Base-by-base conservation (phyloP, 2,329 filamentous ascomycete species). In the Cladophialophora exuberans region DNA sequence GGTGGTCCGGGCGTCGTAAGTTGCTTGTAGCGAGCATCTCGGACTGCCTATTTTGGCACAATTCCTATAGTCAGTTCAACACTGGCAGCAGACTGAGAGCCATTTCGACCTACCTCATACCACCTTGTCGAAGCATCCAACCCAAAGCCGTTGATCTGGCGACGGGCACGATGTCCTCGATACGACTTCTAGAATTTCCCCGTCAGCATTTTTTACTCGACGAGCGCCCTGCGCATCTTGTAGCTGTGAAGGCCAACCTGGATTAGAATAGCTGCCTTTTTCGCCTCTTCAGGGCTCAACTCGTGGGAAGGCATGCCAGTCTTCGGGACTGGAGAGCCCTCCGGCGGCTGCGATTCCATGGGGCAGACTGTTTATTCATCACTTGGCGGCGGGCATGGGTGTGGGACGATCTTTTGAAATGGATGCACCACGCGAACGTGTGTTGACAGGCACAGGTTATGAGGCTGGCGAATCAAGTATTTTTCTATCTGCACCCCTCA, bases 51-150 rank as follows among this genome's bases (percentile, higher is more conserved):
- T 45, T 33, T n/a, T n/a, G n/a, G n/a, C n/a, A n/a, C n/a, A n/a
- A n/a, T n/a, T n/a, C n/a, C n/a, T n/a, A n/a, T n/a, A n/a, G n/a
- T n/a, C n/a, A n/a, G n/a, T n/a, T n/a, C n/a, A n/a, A n/a, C n/a
- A n/a, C n/a, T n/a, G n/a, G n/a, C n/a, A n/a, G n/a, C 25, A 36
- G 33, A 58, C 84, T 73, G 51, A n/a, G n/a, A n/a, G n/a, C n/a
- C n/a, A n/a, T n/a, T n/a, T n/a, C n/a, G n/a, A n/a, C n/a, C n/a
- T n/a, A 88, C 86, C 65, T 89, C 83, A 9, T 83, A 75, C 87
- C 88, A 92, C 64, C 88, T 77, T 25, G 85, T 84, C 25, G 79
- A 82, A n/a, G 88, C 81, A 69, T 88, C 82, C 28, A 95, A 69
- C 1, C 82, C 81, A 61, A 87, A 76, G 0, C 90, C 90, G 35